Evolutionary conservation across 169 alveolate genomes (phyloP), one percentile per base, ranked within the genome.

Genomic region (Plasmodium relictum): DNA sequence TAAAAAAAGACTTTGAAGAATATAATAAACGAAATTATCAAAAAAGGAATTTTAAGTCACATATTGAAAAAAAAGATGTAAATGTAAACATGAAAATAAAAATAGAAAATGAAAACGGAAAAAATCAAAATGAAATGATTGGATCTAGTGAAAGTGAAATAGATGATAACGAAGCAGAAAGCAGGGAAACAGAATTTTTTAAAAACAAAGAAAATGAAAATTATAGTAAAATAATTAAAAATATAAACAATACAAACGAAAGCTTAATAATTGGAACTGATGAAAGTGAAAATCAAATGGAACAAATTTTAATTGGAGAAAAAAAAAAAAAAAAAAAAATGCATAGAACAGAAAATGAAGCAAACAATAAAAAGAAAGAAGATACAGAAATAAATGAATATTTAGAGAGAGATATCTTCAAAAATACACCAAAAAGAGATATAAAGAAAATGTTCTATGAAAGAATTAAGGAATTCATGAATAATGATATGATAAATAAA

Each of bases 371-470:
- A 61, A 22, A 41, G 6, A 26, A 24, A 54, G 45, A 20, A 22
- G 44, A 41, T 18, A 26, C 14, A 54, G 45, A 20, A 22, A 62
- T 12, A 56, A 12, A 52, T 26, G 22, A 62, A 41, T 37, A n/a
- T 42, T 41, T 41, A 48, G 74, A 44, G 26, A 74, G 31, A 8
- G 88, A 74, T 2, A 61, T 26, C 8, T 63, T 74, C 63, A 24
- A 58, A 65, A 7, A 24, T 8, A 63, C 65, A 22, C 63, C 63
- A 65, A 74, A 14, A 74, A 10, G 52, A 54, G 56, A 24, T 18
- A 61, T 74, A 74, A 44, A 74, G 61, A 74, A 74, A 62, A 74
- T 74, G 65, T 74, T 74, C 31, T 54, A 74, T 37, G 42, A 48
- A 9, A 58, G 61, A 24, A 54, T 50, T 74, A 54, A 62, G 44